These are phyloP conservation scores for Cladophialophora psammophila DNA, from an alignment of 2,329 filamentous ascomycete species.

Conservation along the genomic window DNA sequence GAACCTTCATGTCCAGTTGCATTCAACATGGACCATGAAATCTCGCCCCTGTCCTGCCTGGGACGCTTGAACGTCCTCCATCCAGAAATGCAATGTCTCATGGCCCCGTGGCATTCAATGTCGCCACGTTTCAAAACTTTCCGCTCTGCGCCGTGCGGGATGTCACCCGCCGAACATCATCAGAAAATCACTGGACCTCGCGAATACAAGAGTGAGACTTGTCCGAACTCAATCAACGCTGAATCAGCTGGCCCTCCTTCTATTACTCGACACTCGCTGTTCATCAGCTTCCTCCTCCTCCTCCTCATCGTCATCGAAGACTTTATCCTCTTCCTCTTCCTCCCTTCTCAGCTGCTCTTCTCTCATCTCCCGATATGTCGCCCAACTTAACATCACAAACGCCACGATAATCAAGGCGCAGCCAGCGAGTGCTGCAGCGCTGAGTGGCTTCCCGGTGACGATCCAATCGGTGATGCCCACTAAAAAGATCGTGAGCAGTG, in stretches of 20 bases:
- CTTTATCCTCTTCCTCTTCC: conserved; percentile 51
- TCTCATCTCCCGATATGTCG: conserved; percentile 90
- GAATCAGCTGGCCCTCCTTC: conserved; percentile 11
- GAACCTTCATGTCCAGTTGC: background rate
- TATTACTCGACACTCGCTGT: conserved; percentile 7
- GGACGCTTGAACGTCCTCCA: background rate
- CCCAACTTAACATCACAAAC: conserved; percentile 86
- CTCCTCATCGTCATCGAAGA: conserved; percentile 52
- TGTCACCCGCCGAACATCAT: conserved; percentile 2
- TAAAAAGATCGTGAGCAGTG: conserved; percentile 94
- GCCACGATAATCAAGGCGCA: conserved; percentile 86
- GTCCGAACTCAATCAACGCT: background rate
- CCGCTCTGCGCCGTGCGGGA: background rate
- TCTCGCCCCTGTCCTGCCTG: background rate
- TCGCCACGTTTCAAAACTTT: background rate
- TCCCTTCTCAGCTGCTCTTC: conserved; percentile 74
- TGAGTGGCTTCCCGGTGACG: conserved; percentile 78
- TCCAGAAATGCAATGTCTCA: background rate
- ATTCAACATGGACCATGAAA: background rate
- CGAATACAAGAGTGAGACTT: conserved; percentile 7
- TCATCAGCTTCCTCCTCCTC: conserved; percentile 28
- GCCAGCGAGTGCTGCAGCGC: conserved; percentile 77
- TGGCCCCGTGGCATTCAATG: background rate
- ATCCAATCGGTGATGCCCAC: conserved; percentile 92
- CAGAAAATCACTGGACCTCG: conserved; percentile 1